Base-by-base conservation (phyloP, 495 filamentous ascomycete genomes). In the Lasiosphaeris hirsuta region DNA sequence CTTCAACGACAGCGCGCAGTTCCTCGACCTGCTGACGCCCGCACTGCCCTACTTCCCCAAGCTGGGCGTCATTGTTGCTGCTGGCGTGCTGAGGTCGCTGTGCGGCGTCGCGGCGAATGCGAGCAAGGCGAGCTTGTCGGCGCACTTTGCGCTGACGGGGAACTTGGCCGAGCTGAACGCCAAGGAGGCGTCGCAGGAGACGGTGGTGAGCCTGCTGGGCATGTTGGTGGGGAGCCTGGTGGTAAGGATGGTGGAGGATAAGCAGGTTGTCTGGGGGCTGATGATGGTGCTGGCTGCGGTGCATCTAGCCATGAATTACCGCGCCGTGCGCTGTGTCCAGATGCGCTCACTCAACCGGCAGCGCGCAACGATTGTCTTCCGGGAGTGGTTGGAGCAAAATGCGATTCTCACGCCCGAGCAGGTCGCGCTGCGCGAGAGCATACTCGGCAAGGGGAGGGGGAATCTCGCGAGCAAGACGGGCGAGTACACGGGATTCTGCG, bases 141-240 rank as follows among this genome's bases (percentile, higher is more conserved):
- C 90, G 17, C 94, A 98, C 74, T 98, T 98, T 72, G 90, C 93
- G 6, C 80, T 75, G 59, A 83, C 83, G 70, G 90, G 90, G n/a
- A 97, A 96, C 72, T 70, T 97, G 41, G 93, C 89, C 10, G 93
- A 97, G 69, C 77, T 97, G 42, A 97, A 96, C 74, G 93, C 93
- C 48, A 83, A 98, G 84, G 93, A 98, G 66, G 93, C 92, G 18
- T 93, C 89, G 58, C 93, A 98, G 75, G 93, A 98, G 73, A 98
- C 93, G 0, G 80, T 97, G 38, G 92, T 98, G 51, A 93, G 90
- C 2, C 79, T 98, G 39, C 37, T 96, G 39, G 93, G 93, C 0
- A 94, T 96, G 90, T 78, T 96, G 56, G 87, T 80, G 17, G 93
- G 93, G 0, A 93, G 85, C 51, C 57, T 96, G 14, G 84, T 97